Base-by-base conservation (phyloP, 176 grass and related monocot genomes). In the Miscanthus lutarioriparius region DNA sequence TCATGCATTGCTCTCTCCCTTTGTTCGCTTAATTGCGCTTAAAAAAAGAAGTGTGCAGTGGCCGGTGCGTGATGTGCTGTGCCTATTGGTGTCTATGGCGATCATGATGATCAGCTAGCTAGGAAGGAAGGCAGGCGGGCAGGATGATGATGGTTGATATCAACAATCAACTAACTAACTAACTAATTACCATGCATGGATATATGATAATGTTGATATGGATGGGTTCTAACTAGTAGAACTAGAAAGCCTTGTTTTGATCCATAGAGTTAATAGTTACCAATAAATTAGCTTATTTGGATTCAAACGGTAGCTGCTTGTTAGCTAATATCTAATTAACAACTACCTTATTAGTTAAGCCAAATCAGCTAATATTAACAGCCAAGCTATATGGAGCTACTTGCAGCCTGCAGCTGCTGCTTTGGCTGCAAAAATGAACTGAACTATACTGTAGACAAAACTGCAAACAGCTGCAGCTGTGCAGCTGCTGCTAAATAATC, bases 71-170 rank as follows among this genome's bases (percentile, higher is more conserved):
- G 70, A 4, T 22, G 37, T 20, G 54, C n/a, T 17, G 74, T 66
- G 35, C 58, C 19, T 10, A 3, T 22, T 61, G 20, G 23, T 69
- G 36, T 15, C 15, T 43, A 72, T 48, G 70, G 36, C 8, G 40
- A 67, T 23, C 20, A 64, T 61, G 27, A 86, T 90, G 78, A 86
- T 82, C 82, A 89, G 62, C 14, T 11, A 89, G 62, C 6, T 8
- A 62, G 20, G 23, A 23, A 70, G 38, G 41, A 17, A 30, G 41
- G 13, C 70, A 2, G 7, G 28, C 51, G 9, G 78, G 47, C 15
- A 0, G 14, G 47, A 20, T 15, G 28, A 86, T 86, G 35, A 64
- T 58, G 39, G 40, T 45, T 10, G 41, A 12, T 44, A 66, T 41
- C 63, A 51, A 35, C 78, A 32, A 51, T 16, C 32, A 81, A 76